Base-by-base conservation (phyloP, 495 filamentous ascomycete species). In the Aspergillus incahuasiensis region DNA sequence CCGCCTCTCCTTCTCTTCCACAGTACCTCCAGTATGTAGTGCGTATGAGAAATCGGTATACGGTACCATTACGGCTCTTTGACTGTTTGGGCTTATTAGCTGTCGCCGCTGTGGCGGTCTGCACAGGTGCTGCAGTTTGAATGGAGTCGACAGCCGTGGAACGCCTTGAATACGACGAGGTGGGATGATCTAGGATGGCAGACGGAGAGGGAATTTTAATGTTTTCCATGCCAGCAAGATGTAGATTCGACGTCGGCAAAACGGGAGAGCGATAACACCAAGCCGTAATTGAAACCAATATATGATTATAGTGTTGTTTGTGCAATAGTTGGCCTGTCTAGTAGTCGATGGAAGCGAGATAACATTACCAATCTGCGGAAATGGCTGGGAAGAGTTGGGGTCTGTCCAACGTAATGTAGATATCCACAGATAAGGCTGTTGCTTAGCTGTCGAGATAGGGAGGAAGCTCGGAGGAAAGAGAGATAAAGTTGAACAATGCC, bases 11-110 rank as follows among this genome's bases (percentile, higher is more conserved):
- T 45, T 51, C 39, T 38, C 21, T 32, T 19, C 45, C 22, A 21
- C 2, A 44, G 41, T 22, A 11, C 54, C 38, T 56, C 22, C 22
- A n/a, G 34, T 19, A 20, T 20, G 22, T 11, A 15, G 38, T 21
- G 49, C 16, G 43, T 19, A n/a, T 56, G 52, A 51, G 57, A 47
- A 55, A 63, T 16, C 56, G 47, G 52, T 51, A 47, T 58, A 63
- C 70, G 79, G 55, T 83, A 89, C 88, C 88, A 78, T 91, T 90
- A 62, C 88, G 83, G 70, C 88, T 91, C 66, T 92, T 92, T 46
- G 85, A 87, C 70, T 91, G 88, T 61, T 90, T 92, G 7, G 83
- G 83, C 62, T 88, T 90, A 28, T 66, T 66, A 54, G 66, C 62
- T 46, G 43, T 22, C 40, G 56, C 61, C 9, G 55, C 56, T 18